Evolutionary conservation across 208 protist species (phyloP).

Genomic region (Tetramitus jugosus): DNA sequence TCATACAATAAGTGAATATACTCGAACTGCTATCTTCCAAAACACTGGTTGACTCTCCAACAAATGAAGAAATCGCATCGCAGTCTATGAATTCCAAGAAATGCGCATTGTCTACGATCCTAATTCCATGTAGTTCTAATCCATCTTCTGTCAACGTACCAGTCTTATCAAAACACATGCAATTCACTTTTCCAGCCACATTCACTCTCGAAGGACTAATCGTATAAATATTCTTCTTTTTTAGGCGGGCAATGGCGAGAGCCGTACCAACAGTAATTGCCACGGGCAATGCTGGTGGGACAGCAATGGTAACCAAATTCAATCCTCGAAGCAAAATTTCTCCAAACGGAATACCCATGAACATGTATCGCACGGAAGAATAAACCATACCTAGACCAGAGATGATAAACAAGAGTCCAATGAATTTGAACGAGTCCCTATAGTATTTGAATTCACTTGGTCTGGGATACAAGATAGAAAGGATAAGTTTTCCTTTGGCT

Average conservation of each 20-base stretch:
- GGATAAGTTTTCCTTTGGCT: constrained; percentile 45
- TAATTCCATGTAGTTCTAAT: constrained; percentile 34
- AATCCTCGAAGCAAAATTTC: constrained; percentile 14
- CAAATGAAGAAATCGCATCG: background rate
- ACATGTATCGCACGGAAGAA: background rate
- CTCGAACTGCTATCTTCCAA: no score
- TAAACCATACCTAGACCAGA: constrained; percentile 31
- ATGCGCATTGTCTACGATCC: background rate
- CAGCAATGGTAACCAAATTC: constrained; percentile 37
- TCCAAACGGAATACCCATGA: background rate
- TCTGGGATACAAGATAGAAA: constrained; percentile 47
- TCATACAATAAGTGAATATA: constrained; percentile 25
- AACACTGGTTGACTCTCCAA: no score
- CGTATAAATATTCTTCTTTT: constrained; percentile 46
- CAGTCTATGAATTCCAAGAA: background rate
- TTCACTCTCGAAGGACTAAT: constrained; percentile 44
- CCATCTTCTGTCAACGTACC: constrained; percentile 54
- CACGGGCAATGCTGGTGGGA: constrained; percentile 54
- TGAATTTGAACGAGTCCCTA: constrained; percentile 44
- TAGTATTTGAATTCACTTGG: constrained; percentile 47
- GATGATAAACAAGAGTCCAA: constrained; percentile 37
- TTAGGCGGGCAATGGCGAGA: constrained; percentile 44
- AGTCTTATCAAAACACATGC: constrained; percentile 59
- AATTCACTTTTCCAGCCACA: constrained; percentile 40
- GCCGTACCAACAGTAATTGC: constrained; percentile 51